Percentiles rank a stretch among this genome's conserved stretches.
Conservation (phyloP, 2,329 filamentous ascomycete genomes). For the Exophiala viscosa region DNA sequence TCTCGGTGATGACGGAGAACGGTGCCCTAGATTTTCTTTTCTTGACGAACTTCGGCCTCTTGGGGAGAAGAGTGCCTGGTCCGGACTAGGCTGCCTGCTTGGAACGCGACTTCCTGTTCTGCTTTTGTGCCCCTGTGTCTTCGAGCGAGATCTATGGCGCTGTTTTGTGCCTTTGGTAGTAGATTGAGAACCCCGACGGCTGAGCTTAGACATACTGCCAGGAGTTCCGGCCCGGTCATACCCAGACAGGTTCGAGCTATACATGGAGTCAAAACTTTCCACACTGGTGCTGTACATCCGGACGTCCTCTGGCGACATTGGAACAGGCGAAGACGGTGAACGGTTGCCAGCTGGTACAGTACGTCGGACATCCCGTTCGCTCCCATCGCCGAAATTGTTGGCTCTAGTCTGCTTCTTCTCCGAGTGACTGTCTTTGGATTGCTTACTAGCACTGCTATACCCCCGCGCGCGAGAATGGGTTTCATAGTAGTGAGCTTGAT, state of each 20-base stretch:
- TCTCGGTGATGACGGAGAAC: constrained; percentile 77
- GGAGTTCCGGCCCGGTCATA: constrained; percentile 28
- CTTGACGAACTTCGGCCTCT: constrained; percentile 62
- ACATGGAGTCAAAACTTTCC: constrained; percentile 49
- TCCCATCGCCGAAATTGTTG: constrained; percentile 60
- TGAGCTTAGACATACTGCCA: constrained; percentile 17
- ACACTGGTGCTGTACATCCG: constrained; percentile 43
- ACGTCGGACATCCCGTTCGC: constrained; percentile 62
- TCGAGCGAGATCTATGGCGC: constrained; percentile 38
- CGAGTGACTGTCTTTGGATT: constrained; percentile 36
- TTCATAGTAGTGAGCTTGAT: constrained; percentile 66
- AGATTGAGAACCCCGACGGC: constrained; percentile 21
- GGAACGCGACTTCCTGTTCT: constrained; percentile 29
- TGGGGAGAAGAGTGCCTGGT: constrained; percentile 33
- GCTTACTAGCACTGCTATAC: constrained; percentile 34
- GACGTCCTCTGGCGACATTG: constrained; percentile 88
- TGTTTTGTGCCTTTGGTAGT: constrained; percentile 22
- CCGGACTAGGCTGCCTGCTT: constrained; percentile 41
- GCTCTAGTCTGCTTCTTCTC: constrained; percentile 46
- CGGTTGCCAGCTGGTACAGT: constrained; percentile 74
- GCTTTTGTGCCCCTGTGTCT: constrained; percentile 31
- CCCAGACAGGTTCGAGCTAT: constrained; percentile 37
- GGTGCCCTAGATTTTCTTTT: constrained; percentile 54
- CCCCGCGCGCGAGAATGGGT: constrained; percentile 50
- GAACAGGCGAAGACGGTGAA: constrained; percentile 86